Evolutionary conservation across 2,329 filamentous ascomycete genomes (phyloP), one percentile per base, ranked within the genome.

Genomic region (Phyllosticta citribraziliensis): DNA sequence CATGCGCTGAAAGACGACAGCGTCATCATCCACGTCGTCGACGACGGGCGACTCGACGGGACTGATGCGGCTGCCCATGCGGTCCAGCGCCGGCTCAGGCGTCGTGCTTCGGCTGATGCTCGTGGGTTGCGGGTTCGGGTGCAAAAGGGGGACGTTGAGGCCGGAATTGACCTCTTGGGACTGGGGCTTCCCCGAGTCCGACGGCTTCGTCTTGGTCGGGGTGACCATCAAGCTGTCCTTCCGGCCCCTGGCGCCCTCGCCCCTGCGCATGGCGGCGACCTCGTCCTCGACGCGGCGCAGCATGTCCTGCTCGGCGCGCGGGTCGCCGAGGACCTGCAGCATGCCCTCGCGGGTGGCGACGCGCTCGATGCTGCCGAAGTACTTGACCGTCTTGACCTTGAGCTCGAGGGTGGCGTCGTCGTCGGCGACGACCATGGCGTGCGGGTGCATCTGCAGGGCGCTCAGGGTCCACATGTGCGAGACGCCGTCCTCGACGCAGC

Each of bases 401-500:
- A 80, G 68, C 68, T 81, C 73, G 64, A 82, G 59, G 40, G 78
- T 77, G 67, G 78, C 76, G 70, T 93, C 89, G 68, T 93, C 88
- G 68, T 95, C 90, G 54, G 88, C 88, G 10, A 93, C 88, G 66
- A 94, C 85, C 80, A 94, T 85, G 58, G 89, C 86, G 68, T 92
- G 87, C 3, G 85, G 87, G 72, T 94, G 90, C 64, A 93, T 77
- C 72, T 95, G 90, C 52, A 95, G 79, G 60, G 84, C 85, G 9
- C 89, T 93, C 6, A 94, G 80, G 0, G 90, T 93, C 89, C 90
- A 95, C 88, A 93, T 93, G 76, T 94, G 90, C 73, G 91, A 93
- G 64, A 95, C 83, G 30, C 87, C 88, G 61, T 87, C 86, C 73
- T 95, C 90, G 65, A 95, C 84, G 67, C 88, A 91, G 68, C 85